Percentiles rank a stretch among this genome's conserved stretches.
phyloP scores from a whole-genome alignment of 352 stramenopile species.

The Phytophthora nicotianae region DNA sequence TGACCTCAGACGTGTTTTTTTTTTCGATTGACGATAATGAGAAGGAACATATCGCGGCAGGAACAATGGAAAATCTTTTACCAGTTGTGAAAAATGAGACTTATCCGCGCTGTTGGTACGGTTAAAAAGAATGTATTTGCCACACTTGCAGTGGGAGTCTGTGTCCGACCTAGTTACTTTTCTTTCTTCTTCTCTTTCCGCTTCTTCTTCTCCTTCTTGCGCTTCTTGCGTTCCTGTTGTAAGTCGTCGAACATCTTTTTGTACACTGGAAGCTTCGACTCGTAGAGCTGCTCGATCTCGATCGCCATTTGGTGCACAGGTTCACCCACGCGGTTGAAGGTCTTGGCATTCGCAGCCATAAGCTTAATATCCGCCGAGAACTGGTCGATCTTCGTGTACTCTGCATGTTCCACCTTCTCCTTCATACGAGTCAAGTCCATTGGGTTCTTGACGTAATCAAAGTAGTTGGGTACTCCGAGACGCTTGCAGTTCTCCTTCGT shows the following conservation, averaged over 20 bases:
- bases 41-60: too few species aligned
- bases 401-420: conserved; percentile 75
- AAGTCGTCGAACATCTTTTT: conserved; percentile 77
- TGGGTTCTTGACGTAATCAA: conserved; percentile 80
- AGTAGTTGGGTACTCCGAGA: conserved; percentile 84
- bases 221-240: conserved; percentile 83
- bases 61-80: too few species aligned
- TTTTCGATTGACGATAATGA: too few species aligned
- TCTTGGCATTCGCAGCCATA: conserved; percentile 84
- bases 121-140: too few species aligned
- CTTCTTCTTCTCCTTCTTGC: conserved; percentile 92
- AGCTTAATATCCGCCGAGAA: conserved; percentile 80
- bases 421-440: conserved; percentile 89
- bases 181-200: conserved; percentile 91
- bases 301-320: conserved; percentile 86
- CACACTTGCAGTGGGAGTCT: too few species aligned
- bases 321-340: conserved; percentile 83
- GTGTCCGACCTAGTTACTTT: conserved; percentile 63
- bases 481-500: conserved; percentile 87
- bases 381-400: conserved; percentile 82
- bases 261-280: conserved; percentile 69
- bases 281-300: conserved; percentile 80
- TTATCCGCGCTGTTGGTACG: too few species aligned
- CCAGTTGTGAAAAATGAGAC: too few species aligned
- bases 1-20: too few species aligned